A percentile compares a stretch with the other conserved stretches of the same genome.
Conservation (phyloP, 1,284 basidiomycete species). For the Microbotryum intermedium region DNA sequence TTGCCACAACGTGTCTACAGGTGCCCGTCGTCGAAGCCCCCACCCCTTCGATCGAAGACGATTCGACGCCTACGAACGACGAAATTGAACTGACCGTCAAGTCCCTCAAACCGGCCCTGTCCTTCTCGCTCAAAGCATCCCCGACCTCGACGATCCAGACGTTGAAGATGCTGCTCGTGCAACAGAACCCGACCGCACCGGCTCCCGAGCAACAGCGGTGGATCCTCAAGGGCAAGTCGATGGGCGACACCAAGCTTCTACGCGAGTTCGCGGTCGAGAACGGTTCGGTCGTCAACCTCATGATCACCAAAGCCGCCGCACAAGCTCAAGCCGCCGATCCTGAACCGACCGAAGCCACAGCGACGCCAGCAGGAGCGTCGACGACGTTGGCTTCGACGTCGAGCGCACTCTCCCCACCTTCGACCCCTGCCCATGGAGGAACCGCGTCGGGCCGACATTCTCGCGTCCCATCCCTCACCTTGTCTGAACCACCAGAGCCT, state of each 20-base stretch:
- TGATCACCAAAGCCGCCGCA: conserved; percentile 47
- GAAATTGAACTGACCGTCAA: conserved; percentile 71
- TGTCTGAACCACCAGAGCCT: conserved; percentile 7
- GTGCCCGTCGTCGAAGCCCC: conserved; percentile 26
- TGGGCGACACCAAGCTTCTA: conserved; percentile 73
- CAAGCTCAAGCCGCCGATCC: conserved; percentile 3
- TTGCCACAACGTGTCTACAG: conserved; percentile 7
- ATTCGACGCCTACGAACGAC: conserved; percentile 38
- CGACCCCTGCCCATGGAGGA: conserved; percentile 2
- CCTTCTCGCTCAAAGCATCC: conserved; percentile 57
- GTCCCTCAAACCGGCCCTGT: conserved; percentile 73
- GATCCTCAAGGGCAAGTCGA: conserved; percentile 81
- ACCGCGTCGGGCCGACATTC: background rate
- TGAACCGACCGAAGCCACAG: background rate
- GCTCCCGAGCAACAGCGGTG: conserved; percentile 68
- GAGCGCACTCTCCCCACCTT: background rate
- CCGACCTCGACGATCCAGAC: conserved; percentile 67
- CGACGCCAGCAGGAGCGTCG: background rate
- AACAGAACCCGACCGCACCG: conserved; percentile 52
- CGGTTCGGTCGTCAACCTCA: conserved; percentile 69
- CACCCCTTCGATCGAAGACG: conserved; percentile 1
- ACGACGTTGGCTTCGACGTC: conserved; percentile 3
- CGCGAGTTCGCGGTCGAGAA: conserved; percentile 76
- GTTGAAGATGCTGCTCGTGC: conserved; percentile 63
- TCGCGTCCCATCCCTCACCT: conserved; percentile 22